Percentiles rank a stretch among this genome's conserved stretches.
These are phyloP conservation scores for Pseudogymnoascus sp. DNA, from an alignment of 2,329 filamentous ascomycete species.

Conservation along the genomic window DNA sequence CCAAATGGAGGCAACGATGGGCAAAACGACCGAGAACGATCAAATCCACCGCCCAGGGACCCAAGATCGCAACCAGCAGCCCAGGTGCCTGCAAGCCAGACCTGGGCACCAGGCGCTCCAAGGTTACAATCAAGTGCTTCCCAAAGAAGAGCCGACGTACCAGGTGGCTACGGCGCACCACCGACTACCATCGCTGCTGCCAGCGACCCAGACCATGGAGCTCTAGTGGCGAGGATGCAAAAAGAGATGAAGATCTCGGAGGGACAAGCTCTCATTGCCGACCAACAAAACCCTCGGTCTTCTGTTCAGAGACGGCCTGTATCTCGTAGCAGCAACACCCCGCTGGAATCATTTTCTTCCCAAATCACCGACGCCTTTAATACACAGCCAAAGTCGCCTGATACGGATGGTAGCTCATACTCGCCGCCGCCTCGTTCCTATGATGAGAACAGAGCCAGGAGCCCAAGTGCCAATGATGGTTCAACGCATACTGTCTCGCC, in stretches of 20 bases:
- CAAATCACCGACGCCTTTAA: background rate
- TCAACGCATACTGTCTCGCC: background rate
- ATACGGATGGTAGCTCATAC: background rate
- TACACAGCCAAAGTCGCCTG: background rate
- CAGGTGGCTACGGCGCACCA: background rate
- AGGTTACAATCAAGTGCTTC: background rate
- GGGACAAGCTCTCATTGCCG: conserved; percentile 29
- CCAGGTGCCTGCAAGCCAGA: background rate
- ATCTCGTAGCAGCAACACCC: background rate
- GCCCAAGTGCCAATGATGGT: background rate
- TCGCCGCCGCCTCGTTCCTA: background rate
- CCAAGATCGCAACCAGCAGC: background rate
- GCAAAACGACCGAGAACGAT: background rate
- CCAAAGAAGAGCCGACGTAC: background rate
- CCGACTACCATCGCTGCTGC: background rate
- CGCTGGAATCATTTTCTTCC: background rate
- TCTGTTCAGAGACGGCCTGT: conserved; percentile 21
- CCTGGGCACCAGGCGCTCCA: background rate
- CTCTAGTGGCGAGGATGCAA: conserved; percentile 11
- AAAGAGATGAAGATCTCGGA: conserved; percentile 22
- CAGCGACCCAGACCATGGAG: conserved; percentile 14
- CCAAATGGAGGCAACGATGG: background rate
- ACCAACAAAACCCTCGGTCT: conserved; percentile 1
- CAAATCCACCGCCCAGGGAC: background rate
- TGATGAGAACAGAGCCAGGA: background rate